These are phyloP conservation scores for Ogataea allantospora DNA, from an alignment of 805 yeast genomes.

Conservation along the genomic window DNA sequence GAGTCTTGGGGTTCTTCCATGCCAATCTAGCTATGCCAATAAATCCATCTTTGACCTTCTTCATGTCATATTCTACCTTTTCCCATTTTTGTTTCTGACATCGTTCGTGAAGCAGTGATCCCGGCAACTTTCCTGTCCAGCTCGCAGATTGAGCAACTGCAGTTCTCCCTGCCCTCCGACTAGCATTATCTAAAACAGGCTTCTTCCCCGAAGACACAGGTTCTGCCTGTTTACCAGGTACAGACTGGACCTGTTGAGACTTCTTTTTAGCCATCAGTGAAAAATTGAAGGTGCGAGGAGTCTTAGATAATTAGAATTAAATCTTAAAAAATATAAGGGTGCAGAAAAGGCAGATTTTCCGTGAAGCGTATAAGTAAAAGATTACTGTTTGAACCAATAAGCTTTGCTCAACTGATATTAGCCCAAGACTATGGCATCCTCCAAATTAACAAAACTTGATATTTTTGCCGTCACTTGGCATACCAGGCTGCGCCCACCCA, in stretches of 20 bases:
- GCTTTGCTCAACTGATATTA: neutral
- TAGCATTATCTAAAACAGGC: conserved; percentile 6
- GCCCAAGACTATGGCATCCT: neutral
- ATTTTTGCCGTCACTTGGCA: neutral
- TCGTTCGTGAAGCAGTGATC: conserved; percentile 78
- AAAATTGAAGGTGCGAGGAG: conserved; percentile 11
- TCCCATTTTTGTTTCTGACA: conserved; percentile 91
- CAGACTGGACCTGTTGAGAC: conserved; percentile 1
- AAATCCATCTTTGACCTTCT: conserved; percentile 46
- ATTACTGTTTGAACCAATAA: neutral
- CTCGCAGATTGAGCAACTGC: conserved; percentile 68
- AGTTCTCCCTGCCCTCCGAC: conserved; percentile 18
- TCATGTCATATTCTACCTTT: conserved; percentile 76
- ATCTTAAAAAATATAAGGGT: neutral
- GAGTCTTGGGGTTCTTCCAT: conserved; percentile 80
- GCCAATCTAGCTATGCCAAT: conserved; percentile 63
- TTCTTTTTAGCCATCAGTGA: conserved; percentile 10
- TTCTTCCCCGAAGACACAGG: conserved; percentile 2
- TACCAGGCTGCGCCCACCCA: neutral
- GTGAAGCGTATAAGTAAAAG: neutral
- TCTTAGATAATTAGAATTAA: neutral
- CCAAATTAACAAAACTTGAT: neutral
- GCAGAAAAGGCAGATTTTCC: conserved; percentile 3
- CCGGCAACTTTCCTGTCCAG: conserved; percentile 96
- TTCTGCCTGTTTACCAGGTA: conserved; percentile 1